Conservation (phyloP, 768 basidiomycete genomes). For the Mycena epipterygia region DNA sequence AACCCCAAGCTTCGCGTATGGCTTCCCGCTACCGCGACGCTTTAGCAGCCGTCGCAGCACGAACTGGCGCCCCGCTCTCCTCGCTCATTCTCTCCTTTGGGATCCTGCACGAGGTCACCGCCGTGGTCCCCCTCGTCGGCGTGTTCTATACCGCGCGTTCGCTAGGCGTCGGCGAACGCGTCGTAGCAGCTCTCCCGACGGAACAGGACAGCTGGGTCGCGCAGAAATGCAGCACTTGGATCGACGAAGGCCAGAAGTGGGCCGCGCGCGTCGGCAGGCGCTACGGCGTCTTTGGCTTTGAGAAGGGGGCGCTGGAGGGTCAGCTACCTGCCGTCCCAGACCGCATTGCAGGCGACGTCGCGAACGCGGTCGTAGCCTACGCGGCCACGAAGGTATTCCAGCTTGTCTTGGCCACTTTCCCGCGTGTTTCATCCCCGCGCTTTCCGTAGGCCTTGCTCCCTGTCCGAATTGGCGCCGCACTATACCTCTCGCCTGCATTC, state of each 20-base stretch:
- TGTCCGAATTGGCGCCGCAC: constrained; percentile 75
- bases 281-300: constrained; percentile 87
- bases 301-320: constrained; percentile 58
- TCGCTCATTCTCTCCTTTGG: constrained; percentile 86
- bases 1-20: no score
- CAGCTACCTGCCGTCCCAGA: constrained; percentile 47
- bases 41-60: constrained; percentile 70
- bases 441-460: constrained; percentile 76
- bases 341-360: constrained; percentile 78
- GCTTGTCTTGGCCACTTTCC: not conserved
- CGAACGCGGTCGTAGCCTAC: constrained; percentile 88
- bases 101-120: constrained; percentile 89
- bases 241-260: constrained; percentile 83
- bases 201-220: constrained; percentile 54
- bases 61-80: constrained; percentile 82
- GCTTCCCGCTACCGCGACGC: constrained; percentile 62
- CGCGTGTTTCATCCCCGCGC: not conserved
- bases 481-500: constrained; percentile 82
- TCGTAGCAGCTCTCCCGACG: constrained; percentile 56
- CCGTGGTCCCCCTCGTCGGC: constrained; percentile 79
- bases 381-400: constrained; percentile 76
- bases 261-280: constrained; percentile 78
- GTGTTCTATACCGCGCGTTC: constrained; percentile 79
- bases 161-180: constrained; percentile 76
- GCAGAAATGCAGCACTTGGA: constrained; percentile 66